Evolutionary conservation across 805 yeast species (phyloP), one percentile per base, ranked within the genome.

Genomic region (Zygotorulaspora sp.): DNA sequence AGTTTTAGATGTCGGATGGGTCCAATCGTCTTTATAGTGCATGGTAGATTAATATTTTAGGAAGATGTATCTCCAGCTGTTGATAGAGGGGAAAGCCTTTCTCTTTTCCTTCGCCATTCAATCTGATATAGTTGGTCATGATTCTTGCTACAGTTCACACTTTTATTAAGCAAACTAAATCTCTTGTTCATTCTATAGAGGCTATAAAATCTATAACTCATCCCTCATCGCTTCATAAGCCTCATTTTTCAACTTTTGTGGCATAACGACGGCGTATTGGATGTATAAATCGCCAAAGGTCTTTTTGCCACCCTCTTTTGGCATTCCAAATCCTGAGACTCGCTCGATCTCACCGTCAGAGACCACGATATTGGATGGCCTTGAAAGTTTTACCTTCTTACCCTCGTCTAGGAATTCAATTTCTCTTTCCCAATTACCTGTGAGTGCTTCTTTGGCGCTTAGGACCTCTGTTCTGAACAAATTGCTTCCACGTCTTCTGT

Each of bases 271-370:
- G 12, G 57, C 58, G 48, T 74, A 76, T 23, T 75, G 74, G 12
- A 77, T 62, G 49, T 60, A 68, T 45, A 75, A 57, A 50, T 77
- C 76, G 48, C 84, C 78, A 15, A 65, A 66, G 25, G 70, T 70
- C 27, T 65, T 70, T 16, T 53, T 48, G 1, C 42, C 38, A 11
- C 27, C 21, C 6, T 20, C 23, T 11, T 33, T 40, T 2, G 97
- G 97, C 97, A 92, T 87, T 16, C 98, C 98, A 51, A 74, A 80
- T 5, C 84, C 88, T 44, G 69, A 64, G 22, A 90, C 48, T 2
- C 70, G 61, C 58, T 92, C 96, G 6, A 83, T 68, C 48, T 86
- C 83, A 2, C 94, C 94, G 52, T 78, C 66, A 30, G 65, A 47
- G 1, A 84, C 78, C 7, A 70, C 53, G 21, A 64, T 64, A 13